Percentiles rank a stretch among this genome's conserved stretches.
phyloP scores from a whole-genome alignment of 371 early-diverging fungal species.

The Mucor mucedo region DNA sequence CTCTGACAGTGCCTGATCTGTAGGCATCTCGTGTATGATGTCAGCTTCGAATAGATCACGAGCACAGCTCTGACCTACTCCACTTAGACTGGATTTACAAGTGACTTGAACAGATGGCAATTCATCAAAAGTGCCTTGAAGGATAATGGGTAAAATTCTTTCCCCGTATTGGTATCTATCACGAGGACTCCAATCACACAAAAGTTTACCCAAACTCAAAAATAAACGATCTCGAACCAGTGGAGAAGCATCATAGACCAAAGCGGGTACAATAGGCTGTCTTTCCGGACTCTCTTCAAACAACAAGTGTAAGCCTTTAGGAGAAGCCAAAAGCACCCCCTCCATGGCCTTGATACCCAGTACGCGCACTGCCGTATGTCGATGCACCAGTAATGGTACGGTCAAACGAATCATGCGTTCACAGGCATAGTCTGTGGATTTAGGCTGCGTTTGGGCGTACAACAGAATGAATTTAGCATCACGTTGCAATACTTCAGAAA shows the following conservation, averaged over 20 bases:
- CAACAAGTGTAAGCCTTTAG: conserved; percentile 23
- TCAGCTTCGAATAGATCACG: conserved; percentile 38
- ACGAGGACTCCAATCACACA: conserved; percentile 33
- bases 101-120: conserved; percentile 22
- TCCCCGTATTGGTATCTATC: conserved; percentile 41
- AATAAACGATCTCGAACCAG: conserved; percentile 32
- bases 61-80: conserved; percentile 24
- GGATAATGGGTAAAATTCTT: conserved; percentile 30
- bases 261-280: conserved; percentile 24
- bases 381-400: conserved; percentile 28
- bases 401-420: conserved; percentile 28
- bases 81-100: conserved; percentile 16
- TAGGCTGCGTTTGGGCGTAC: conserved; percentile 20
- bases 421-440: conserved; percentile 31
- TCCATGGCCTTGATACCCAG: conserved; percentile 35
- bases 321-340: conserved; percentile 19
- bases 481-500: conserved; percentile 36
- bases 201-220: conserved; percentile 13
- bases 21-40: conserved; percentile 18
- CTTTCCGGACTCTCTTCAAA: conserved; percentile 20
- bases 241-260: conserved; percentile 37
- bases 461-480: conserved; percentile 14
- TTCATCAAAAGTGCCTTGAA: conserved; percentile 35
- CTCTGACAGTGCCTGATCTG: conserved; percentile 8
- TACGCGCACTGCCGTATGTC: conserved; percentile 34